Percentiles rank a stretch among this genome's conserved stretches.
These are phyloP conservation scores for Rhizopogon vesiculosus DNA, from an alignment of 768 basidiomycete genomes.

Conservation along the genomic window DNA sequence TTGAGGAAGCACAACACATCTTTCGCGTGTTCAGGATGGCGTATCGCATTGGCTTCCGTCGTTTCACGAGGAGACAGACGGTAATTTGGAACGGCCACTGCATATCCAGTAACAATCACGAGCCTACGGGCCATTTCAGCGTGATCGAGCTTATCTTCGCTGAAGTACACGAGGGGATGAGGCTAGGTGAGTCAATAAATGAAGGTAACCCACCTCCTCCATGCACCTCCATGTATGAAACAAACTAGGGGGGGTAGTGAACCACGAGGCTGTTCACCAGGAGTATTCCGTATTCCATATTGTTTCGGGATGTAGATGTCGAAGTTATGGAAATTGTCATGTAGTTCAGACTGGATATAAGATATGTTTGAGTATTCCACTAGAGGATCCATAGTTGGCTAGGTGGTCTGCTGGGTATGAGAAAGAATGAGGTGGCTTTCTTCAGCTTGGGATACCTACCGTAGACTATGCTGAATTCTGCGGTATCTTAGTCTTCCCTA, in stretches of 20 bases:
- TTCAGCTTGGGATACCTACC: too few species aligned
- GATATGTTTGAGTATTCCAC: slow-evolving; percentile 20
- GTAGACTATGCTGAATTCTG: too few species aligned
- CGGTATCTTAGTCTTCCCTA: not conserved
- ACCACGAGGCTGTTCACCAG: not conserved
- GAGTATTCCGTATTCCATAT: not conserved
- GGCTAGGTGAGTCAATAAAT: not conserved
- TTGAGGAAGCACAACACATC: slow-evolving; percentile 61
- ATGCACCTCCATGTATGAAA: slow-evolving; percentile 84
- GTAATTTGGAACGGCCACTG: slow-evolving; percentile 77
- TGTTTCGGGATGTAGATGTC: slow-evolving; percentile 46
- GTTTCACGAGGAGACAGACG: slow-evolving; percentile 53
- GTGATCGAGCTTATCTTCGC: slow-evolving; percentile 71
- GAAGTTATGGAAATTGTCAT: slow-evolving; percentile 40
- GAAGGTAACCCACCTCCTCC: slow-evolving; percentile 56
- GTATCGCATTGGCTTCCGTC: slow-evolving; percentile 33
- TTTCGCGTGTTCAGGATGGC: slow-evolving; percentile 67
- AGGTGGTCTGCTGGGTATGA: not conserved
- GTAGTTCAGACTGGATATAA: slow-evolving; percentile 27
- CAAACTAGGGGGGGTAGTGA: slow-evolving; percentile 45
- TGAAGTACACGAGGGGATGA: slow-evolving; percentile 22
- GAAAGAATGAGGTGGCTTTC: too few species aligned
- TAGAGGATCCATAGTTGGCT: slow-evolving; percentile 6
- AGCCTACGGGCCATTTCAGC: slow-evolving; percentile 48
- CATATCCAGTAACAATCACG: slow-evolving; percentile 39